These are phyloP conservation scores for Cucurbita pepo DNA, from an alignment of 306 rosid genomes.

Conservation along the genomic window DNA sequence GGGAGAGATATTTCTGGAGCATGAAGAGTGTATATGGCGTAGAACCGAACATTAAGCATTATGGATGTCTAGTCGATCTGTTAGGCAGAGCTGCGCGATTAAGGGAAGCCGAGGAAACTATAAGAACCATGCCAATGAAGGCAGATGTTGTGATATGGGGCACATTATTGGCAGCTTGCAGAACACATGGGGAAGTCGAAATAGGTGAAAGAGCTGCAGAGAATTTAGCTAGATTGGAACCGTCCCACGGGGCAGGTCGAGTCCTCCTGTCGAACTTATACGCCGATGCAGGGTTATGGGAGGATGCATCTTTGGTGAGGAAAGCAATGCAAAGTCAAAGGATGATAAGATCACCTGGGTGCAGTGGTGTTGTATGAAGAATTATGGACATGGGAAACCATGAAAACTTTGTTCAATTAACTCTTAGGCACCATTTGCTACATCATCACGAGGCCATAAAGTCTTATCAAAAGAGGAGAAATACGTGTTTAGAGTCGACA, in stretches of 20 bases:
- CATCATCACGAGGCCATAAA: too few relatives aligned
- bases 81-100: slow-evolving; percentile 76
- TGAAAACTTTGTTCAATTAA: not conserved
- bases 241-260: slow-evolving; percentile 67
- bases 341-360: slow-evolving; percentile 54
- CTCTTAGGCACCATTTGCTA: too few relatives aligned
- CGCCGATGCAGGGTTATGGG: slow-evolving; percentile 79
- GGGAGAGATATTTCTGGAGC: slow-evolving; percentile 50
- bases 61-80: slow-evolving; percentile 89
- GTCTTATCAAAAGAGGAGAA: too few relatives aligned
- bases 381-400: not conserved
- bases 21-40: slow-evolving; percentile 53
- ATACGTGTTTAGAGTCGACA: too few relatives aligned
- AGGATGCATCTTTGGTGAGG: slow-evolving; percentile 53
- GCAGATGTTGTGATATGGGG: slow-evolving; percentile 86
- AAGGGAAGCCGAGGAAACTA: slow-evolving; percentile 56
- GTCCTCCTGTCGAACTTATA: slow-evolving; percentile 70
- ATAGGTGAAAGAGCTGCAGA: slow-evolving; percentile 74
- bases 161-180: slow-evolving; percentile 71
- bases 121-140: slow-evolving; percentile 67
- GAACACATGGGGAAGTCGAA: slow-evolving; percentile 58
- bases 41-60: slow-evolving; percentile 79
- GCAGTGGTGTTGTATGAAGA: slow-evolving; percentile 48
- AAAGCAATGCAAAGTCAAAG: slow-evolving; percentile 28
- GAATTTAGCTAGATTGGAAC: slow-evolving; percentile 42